A percentile compares a stretch with the other conserved stretches of the same genome.
phyloP scores from a whole-genome alignment of 345 rosid genomes.

The Physaria fendleri region DNA sequence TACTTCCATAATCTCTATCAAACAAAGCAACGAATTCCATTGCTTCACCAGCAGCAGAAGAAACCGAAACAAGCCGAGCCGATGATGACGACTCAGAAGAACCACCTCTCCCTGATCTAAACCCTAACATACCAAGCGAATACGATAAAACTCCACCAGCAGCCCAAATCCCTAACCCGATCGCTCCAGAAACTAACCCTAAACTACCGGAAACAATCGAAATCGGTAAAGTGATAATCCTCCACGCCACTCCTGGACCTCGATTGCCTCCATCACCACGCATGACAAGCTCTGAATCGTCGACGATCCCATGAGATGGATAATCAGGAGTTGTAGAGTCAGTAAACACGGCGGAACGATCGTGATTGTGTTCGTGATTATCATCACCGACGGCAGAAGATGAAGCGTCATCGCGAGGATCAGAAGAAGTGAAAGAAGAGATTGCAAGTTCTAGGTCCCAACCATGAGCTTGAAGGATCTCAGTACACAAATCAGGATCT shows the following conservation, averaged over 20 bases:
- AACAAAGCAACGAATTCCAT: conserved; percentile 61
- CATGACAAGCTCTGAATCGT: conserved; percentile 12
- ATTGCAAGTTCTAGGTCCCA: conserved; percentile 99
- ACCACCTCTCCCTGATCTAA: conserved; percentile 39
- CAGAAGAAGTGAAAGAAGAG: conserved; percentile 63
- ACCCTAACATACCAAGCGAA: conserved; percentile 79
- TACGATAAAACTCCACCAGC: conserved; percentile 90
- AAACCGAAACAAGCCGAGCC: conserved; percentile 46
- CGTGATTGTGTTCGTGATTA: conserved; percentile 3
- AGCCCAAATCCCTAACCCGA: conserved; percentile 93
- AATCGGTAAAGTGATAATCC: conserved; percentile 64
- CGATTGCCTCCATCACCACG: no score
- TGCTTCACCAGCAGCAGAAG: conserved; percentile 72
- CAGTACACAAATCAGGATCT: conserved; percentile 85
- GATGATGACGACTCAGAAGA: conserved; percentile 52
- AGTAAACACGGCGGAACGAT: conserved; percentile 13
- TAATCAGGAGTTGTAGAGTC: conserved; percentile 23
- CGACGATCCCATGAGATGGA: not conserved
- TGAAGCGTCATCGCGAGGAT: conserved; percentile 13
- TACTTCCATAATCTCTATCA: conserved; percentile 67
- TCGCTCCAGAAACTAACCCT: conserved; percentile 80
- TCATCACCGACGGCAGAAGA: conserved; percentile 10
- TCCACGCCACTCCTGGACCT: conserved; percentile 85
- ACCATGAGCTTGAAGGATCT: conserved; percentile 90
- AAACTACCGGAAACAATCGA: conserved; percentile 82